These are phyloP conservation scores for Canavalia gladiata DNA, from an alignment of 306 rosid species.

Conservation along the genomic window DNA sequence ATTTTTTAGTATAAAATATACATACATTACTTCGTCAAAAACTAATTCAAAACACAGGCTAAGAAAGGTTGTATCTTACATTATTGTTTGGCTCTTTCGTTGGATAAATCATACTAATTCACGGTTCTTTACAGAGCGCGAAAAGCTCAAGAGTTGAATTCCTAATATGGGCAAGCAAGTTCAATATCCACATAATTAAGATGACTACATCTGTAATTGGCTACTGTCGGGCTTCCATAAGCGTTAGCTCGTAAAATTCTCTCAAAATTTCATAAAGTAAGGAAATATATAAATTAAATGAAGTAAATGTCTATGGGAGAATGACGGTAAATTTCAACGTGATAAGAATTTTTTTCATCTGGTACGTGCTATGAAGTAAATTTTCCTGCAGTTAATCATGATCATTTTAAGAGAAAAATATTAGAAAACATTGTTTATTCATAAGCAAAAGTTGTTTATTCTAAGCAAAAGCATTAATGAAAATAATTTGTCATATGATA, in stretches of 20 bases:
- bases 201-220: not conserved
- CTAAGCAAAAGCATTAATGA: not conserved
- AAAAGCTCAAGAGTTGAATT: not conserved
- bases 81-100: no score
- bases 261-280: not conserved
- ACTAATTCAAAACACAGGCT: no score
- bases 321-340: not conserved
- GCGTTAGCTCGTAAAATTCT: not conserved
- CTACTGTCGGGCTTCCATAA: slow-evolving; percentile 16
- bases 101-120: not conserved
- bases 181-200: not conserved
- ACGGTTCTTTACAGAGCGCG: not conserved
- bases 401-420: not conserved
- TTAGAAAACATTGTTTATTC: not conserved
- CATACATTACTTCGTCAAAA: no score
- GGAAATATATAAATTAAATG: not conserved
- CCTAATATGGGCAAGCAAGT: not conserved
- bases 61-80: not conserved
- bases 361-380: not conserved
- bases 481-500: not conserved
- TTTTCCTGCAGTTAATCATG: not conserved
- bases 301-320: not conserved
- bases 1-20: no score
- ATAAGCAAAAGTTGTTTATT: not conserved
- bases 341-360: not conserved